Base-by-base conservation (phyloP, 1,284 basidiomycete species). In the Thelephora terrestris region DNA sequence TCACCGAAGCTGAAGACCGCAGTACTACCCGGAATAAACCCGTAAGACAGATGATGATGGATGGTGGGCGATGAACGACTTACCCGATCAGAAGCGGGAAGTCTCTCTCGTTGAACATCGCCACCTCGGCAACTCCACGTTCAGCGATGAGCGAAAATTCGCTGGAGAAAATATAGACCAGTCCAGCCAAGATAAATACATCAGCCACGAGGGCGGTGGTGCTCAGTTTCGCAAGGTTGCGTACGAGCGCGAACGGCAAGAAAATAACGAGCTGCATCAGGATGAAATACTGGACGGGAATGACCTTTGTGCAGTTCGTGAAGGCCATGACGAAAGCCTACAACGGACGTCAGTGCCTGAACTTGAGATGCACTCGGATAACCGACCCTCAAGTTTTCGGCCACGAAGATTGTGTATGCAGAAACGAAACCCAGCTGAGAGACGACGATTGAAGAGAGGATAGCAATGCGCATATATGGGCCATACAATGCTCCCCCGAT, bases 371-470 rank as follows among this genome's bases (percentile, higher is more conserved):
- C 21, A 20, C 21, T 6, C 17, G 29, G 14, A 35, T 24, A 21
- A 17, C 23, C 21, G 49, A 73, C 76, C 62, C 85, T 84, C 18
- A 97, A 75, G 62, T 94, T 96, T 67, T 96, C 81, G 2, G 94
- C 88, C 24, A 98, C 92, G 66, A 98, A 99, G 61, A 98, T 97
- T 16, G 85, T 92, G 68, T 98, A 98, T 5, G 92, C 93, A 29
- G 79, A 67, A 35, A 91, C 88, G 62, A 94, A 93, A 27, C 87
- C 89, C 42, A 95, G 74, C 64, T 99, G 96, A 0, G 94, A 97
- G 24, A 95, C 63, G 1, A 87, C 75, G 60, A 99, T 94, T 7
- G 91, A 95, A 3, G 74, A 74, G 6, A 99, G 77, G 58, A 99
- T 98, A 21, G 84, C 72, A 51, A 85, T 79, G 43, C 96, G 83